Conservation (phyloP, 176 grass and related monocot species). For the Aegilops sharonensis region DNA sequence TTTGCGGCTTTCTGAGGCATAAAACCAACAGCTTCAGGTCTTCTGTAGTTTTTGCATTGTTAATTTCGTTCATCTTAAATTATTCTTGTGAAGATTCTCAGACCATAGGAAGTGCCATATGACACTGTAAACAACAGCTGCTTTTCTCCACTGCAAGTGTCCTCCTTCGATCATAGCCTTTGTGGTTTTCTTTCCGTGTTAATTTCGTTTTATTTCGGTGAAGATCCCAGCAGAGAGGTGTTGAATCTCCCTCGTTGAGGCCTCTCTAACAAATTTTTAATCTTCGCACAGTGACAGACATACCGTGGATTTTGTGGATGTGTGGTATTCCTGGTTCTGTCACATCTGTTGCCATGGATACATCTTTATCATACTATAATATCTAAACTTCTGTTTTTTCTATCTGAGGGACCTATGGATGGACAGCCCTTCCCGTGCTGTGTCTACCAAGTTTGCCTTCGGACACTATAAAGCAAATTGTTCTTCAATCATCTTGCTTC, state of each 20-base stretch:
- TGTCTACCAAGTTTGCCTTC: conserved; percentile 59
- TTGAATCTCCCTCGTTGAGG: conserved; percentile 13
- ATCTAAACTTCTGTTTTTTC: background rate
- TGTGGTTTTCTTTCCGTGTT: background rate
- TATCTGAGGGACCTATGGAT: conserved; percentile 57
- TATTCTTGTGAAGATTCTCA: too few species aligned
- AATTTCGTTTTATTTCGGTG: background rate
- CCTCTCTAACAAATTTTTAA: conserved; percentile 33
- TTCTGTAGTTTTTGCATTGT: too few species aligned
- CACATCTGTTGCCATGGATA: conserved; percentile 41
- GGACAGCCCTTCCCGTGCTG: conserved; percentile 38
- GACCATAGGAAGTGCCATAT: too few species aligned
- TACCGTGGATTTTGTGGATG: conserved; percentile 50
- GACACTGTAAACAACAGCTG: too few species aligned
- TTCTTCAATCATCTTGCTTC: background rate
- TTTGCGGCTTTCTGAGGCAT: conserved; percentile 32
- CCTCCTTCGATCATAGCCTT: too few species aligned
- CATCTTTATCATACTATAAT: background rate
- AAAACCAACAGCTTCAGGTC: background rate
- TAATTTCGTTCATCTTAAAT: background rate
- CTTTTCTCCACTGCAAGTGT: too few species aligned
- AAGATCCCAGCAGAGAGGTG: conserved; percentile 58
- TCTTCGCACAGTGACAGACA: conserved; percentile 22
- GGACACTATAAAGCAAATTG: conserved; percentile 5
- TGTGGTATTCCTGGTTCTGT: conserved; percentile 35